Percentiles rank a stretch among this genome's conserved stretches.
These are phyloP conservation scores for Corylus heterophylla DNA, from an alignment of 306 rosid genomes.

Conservation along the genomic window DNA sequence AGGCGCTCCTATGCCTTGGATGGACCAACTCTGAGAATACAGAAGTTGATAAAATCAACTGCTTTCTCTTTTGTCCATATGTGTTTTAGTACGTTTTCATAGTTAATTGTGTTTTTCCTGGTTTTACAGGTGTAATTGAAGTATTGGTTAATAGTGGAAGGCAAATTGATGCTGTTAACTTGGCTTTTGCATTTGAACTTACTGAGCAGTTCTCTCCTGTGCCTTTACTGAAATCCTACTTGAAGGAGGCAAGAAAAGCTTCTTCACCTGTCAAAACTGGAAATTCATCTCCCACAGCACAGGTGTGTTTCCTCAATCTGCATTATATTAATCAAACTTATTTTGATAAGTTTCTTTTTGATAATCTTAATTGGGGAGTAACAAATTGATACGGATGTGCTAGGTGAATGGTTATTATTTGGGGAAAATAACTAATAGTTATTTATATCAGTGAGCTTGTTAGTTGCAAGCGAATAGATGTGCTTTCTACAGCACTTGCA, in stretches of 20 bases:
- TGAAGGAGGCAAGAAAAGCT: slow-evolving; percentile 85
- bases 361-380: slow-evolving; percentile 25
- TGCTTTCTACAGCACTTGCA: not conserved
- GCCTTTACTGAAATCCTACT: slow-evolving; percentile 80
- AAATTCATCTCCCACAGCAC: slow-evolving; percentile 72
- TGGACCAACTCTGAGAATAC: not conserved
- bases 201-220: slow-evolving; percentile 75
- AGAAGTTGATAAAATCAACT: not conserved
- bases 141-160: slow-evolving; percentile 84
- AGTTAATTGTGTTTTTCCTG: slow-evolving; percentile 20
- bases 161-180: slow-evolving; percentile 93
- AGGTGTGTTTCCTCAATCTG: slow-evolving; percentile 45
- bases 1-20: slow-evolving; percentile 10
- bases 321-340: slow-evolving; percentile 11
- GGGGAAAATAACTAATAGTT: no score
- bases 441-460: not conserved
- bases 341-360: slow-evolving; percentile 2
- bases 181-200: slow-evolving; percentile 89
- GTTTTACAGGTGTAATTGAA: slow-evolving; percentile 74
- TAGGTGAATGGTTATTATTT: not conserved
- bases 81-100: slow-evolving; percentile 13
- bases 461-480: slow-evolving; percentile 7
- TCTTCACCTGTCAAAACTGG: slow-evolving; percentile 72
- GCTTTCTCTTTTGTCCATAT: not conserved
- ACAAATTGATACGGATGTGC: slow-evolving; percentile 4